These are phyloP conservation scores for Macrolepiota dolichaula DNA, from an alignment of 768 basidiomycete species.

Conservation along the genomic window DNA sequence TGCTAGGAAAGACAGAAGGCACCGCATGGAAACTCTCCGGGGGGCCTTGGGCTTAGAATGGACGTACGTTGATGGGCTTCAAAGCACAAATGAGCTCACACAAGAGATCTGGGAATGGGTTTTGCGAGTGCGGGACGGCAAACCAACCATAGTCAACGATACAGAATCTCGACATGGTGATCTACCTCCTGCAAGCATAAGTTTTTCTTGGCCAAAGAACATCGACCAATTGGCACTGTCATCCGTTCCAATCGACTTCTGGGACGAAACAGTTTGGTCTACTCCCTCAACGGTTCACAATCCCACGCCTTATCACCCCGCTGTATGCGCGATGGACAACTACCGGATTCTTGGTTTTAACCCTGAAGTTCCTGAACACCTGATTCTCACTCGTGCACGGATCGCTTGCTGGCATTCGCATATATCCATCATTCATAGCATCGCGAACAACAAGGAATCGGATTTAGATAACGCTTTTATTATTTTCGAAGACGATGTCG, in stretches of 20 bases:
- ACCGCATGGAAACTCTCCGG: constrained; percentile 55
- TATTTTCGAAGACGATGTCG: constrained; percentile 77
- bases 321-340: constrained; percentile 44
- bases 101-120: neutral
- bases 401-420: constrained; percentile 74
- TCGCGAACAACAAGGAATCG: constrained; percentile 27
- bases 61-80: constrained; percentile 50
- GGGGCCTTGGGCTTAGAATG: constrained; percentile 31
- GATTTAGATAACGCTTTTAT: constrained; percentile 36
- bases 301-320: constrained; percentile 16
- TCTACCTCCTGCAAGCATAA: neutral
- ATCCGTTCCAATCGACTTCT: constrained; percentile 20
- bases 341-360: constrained; percentile 31
- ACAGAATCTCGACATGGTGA: neutral
- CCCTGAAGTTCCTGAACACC: constrained; percentile 37
- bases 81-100: constrained; percentile 35
- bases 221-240: constrained; percentile 6
- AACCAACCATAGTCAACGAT: constrained; percentile 10
- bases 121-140: no score
- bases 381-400: constrained; percentile 53
- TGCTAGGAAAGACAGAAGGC: no score
- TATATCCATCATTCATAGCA: constrained; percentile 42
- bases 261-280: constrained; percentile 21
- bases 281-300: constrained; percentile 4
- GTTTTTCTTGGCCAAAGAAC: neutral